A percentile compares a stretch with the other conserved stretches of the same genome.
These are phyloP conservation scores for Angophora floribunda DNA, from an alignment of 345 rosid genomes.

Conservation along the genomic window DNA sequence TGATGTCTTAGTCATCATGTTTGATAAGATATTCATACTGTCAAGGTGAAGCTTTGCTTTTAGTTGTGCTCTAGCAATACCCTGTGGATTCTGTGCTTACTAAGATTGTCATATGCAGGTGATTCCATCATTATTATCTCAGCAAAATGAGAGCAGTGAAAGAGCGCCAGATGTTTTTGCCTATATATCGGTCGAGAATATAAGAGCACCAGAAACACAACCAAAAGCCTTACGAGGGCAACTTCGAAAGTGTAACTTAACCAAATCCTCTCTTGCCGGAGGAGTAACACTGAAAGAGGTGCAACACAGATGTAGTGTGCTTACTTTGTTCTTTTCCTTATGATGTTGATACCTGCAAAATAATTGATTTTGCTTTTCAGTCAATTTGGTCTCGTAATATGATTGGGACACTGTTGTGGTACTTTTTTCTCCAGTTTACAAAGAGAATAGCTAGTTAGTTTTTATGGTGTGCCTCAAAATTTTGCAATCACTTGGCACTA, in stretches of 20 bases:
- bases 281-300: slow-evolving; percentile 76
- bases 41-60: background rate
- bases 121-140: slow-evolving; percentile 55
- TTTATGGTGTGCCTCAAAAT: background rate
- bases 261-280: slow-evolving; percentile 45
- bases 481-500: background rate
- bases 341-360: background rate
- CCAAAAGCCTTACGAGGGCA: slow-evolving; percentile 36
- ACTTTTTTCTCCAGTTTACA: background rate
- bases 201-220: slow-evolving; percentile 7
- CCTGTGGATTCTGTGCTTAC: background rate
- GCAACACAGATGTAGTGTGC: background rate
- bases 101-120: slow-evolving; percentile 36
- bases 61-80: background rate
- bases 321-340: background rate
- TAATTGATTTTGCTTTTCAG: background rate
- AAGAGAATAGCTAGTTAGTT: background rate
- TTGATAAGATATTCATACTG: background rate
- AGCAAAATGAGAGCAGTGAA: slow-evolving; percentile 18
- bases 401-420: background rate
- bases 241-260: slow-evolving; percentile 63
- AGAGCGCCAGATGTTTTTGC: slow-evolving; percentile 39
- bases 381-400: background rate
- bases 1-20: background rate
- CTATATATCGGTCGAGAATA: slow-evolving; percentile 51